phyloP scores from a whole-genome alignment of 768 basidiomycete genomes.

The Filobasidium wieringae region DNA sequence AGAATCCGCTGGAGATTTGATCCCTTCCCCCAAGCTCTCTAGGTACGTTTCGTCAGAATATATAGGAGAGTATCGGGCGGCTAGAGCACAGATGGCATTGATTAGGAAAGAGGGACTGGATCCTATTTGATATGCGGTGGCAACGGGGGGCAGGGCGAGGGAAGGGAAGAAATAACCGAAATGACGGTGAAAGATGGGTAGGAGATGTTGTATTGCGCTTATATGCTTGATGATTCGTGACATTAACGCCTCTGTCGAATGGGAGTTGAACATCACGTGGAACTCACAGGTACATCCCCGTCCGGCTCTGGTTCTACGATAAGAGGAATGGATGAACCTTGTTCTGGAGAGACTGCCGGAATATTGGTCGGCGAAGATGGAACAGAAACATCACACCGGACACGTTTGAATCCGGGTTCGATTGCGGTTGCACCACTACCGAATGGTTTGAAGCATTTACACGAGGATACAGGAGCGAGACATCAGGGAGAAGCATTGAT shows the following conservation, averaged over 20 bases:
- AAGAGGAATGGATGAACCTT: neutral
- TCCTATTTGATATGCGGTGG: no score
- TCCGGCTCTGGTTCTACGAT: neutral
- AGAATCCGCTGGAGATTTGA: slow-evolving; percentile 1
- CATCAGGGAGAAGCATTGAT: no score
- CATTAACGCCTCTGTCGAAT: neutral
- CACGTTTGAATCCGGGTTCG: slow-evolving; percentile 14
- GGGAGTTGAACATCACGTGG: neutral
- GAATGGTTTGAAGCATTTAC: neutral
- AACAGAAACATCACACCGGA: slow-evolving; percentile 13
- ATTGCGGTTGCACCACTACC: slow-evolving; percentile 16
- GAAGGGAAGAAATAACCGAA: slow-evolving; percentile 18
- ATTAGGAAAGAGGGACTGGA: no score
- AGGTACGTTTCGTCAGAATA: slow-evolving; percentile 1
- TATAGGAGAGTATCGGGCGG: slow-evolving; percentile 12
- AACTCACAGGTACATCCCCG: slow-evolving; percentile 3
- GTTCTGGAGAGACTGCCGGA: neutral
- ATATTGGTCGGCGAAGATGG: slow-evolving; percentile 11
- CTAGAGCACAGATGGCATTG: slow-evolving; percentile 14
- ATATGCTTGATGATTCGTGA: slow-evolving; percentile 2
- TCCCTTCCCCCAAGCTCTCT: neutral
- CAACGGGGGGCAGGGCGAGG: slow-evolving; percentile 1
- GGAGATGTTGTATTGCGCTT: slow-evolving; percentile 1
- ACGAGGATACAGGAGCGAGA: neutral
- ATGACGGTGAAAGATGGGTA: slow-evolving; percentile 15